Evolutionary conservation across 176 grass and related monocot genomes (phyloP).

Genomic region (Eragrostis curvula): DNA sequence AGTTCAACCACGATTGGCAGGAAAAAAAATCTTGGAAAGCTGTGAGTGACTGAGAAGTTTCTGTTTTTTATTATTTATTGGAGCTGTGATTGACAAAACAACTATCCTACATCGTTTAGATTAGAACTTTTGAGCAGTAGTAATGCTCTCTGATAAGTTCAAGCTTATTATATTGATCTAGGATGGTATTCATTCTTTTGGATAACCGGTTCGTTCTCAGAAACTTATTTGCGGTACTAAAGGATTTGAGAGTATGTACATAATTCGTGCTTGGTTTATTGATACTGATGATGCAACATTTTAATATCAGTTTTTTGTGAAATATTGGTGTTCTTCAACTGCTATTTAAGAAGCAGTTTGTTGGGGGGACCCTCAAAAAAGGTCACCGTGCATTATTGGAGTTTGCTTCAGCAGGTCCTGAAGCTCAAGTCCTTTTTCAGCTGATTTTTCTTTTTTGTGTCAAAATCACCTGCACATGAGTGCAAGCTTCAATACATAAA

Average conservation of each 20-base stretch:
- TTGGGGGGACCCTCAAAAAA: neutral
- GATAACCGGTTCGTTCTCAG: neutral
- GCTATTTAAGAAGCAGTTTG: neutral
- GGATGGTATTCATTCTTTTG: neutral
- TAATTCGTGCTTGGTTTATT: neutral
- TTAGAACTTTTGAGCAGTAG: neutral
- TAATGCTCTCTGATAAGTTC: neutral
- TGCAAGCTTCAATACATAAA: constrained; percentile 55
- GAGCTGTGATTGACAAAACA: neutral
- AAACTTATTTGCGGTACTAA: neutral
- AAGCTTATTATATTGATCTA: neutral
- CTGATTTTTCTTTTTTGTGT: constrained; percentile 45
- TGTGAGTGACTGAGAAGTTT: neutral
- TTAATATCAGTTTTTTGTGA: neutral
- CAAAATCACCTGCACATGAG: constrained; percentile 60
- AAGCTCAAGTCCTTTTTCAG: constrained; percentile 47
- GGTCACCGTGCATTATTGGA: constrained; percentile 49
- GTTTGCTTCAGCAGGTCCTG: constrained; percentile 46
- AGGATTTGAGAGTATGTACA: too few species aligned
- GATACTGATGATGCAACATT: neutral
- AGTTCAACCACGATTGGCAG: neutral
- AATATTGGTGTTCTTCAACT: neutral
- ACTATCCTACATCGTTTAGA: neutral
- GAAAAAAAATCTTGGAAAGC: neutral
- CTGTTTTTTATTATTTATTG: neutral